Base-by-base conservation (phyloP, 495 filamentous ascomycete genomes). In the Sordaria brevicollis region DNA sequence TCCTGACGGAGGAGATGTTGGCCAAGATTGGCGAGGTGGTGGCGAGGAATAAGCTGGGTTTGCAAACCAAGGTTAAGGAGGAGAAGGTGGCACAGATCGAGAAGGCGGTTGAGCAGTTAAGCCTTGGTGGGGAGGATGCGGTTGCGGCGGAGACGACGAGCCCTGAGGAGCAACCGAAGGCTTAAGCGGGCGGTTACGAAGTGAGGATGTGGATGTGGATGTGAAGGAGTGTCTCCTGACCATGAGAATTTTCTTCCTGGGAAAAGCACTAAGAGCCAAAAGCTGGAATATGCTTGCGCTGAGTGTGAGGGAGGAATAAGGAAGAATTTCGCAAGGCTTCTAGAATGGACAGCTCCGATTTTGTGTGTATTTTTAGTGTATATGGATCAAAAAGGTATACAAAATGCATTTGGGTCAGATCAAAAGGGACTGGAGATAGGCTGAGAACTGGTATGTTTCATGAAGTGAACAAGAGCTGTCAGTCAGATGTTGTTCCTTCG, bases 21-120 rank as follows among this genome's bases (percentile, higher is more conserved):
- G 87, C 83, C 75, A 86, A 80, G 80, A 89, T 92, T 74, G 89
- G 89, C 73, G 78, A 86, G 81, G 80, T 90, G 65, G 90, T 92
- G 74, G 88, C 84, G 36, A 76, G 74, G 78, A 90, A 89, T 73
- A 79, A 78, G 73, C 75, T 38, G 35, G 65, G 35, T 9, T 21
- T 31, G 34, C 21, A 21, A 5, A 67, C 65, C 19, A 21, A 37
- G 25, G 71, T 62, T 21, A 33, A 65, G 29, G 39, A 29, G 9
- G 33, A 67, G 10, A 65, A 65, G 25, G 66, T 57, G 25, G 70
- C 66, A 4, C 38, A 65, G 41, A 70, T 69, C 21, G 69, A 71
- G 57, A 70, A 73, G 66, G 73, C 73, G 39, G 71, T 75, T 17
- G 71, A 75, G 67, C 66, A 73, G 69, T 68, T 76, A 35, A 71